Percentiles rank a stretch among this genome's conserved stretches.
Conservation (phyloP, 129 eudicot genomes). For the Artemisia annua region DNA sequence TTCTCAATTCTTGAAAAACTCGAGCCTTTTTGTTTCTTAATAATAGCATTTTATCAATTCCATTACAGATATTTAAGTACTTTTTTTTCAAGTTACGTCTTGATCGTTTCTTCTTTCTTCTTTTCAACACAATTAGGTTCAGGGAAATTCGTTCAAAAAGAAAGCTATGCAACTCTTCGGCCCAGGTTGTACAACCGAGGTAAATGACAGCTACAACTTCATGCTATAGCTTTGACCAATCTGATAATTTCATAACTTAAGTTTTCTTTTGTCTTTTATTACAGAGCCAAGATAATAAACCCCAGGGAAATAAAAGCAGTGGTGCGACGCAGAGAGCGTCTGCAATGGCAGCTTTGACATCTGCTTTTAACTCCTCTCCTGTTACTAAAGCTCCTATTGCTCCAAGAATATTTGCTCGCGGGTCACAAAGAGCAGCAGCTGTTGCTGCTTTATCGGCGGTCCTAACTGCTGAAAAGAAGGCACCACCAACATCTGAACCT, state of each 20-base stretch:
- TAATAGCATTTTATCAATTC: background rate
- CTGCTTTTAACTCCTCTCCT: conserved; percentile 70
- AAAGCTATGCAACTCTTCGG: conserved; percentile 82
- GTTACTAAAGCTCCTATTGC: conserved; percentile 46
- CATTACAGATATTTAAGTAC: background rate
- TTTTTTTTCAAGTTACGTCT: background rate
- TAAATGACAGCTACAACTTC: conserved; percentile 17
- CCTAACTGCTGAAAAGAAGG: conserved; percentile 86
- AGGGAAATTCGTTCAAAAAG: conserved; percentile 77
- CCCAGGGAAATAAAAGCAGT: conserved; percentile 39
- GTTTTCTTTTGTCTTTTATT: conserved; percentile 12
- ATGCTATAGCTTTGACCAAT: no score
- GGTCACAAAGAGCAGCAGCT: conserved; percentile 97
- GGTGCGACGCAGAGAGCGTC: conserved; percentile 98
- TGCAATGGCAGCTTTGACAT: conserved; percentile 87
- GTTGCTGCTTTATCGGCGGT: conserved; percentile 92
- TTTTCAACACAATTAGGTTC: conserved; percentile 50
- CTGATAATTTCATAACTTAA: no score
- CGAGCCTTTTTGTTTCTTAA: no score
- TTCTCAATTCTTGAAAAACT: no score
- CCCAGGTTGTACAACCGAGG: conserved; percentile 62
- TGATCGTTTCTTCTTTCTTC: conserved; percentile 7
- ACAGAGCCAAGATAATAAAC: conserved; percentile 45
- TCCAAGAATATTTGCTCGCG: conserved; percentile 50
- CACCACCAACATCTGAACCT: conserved; percentile 38